Percentiles rank a stretch among this genome's conserved stretches.
phyloP scores from a whole-genome alignment of 768 basidiomycete species.

The Agaricus blazei region DNA sequence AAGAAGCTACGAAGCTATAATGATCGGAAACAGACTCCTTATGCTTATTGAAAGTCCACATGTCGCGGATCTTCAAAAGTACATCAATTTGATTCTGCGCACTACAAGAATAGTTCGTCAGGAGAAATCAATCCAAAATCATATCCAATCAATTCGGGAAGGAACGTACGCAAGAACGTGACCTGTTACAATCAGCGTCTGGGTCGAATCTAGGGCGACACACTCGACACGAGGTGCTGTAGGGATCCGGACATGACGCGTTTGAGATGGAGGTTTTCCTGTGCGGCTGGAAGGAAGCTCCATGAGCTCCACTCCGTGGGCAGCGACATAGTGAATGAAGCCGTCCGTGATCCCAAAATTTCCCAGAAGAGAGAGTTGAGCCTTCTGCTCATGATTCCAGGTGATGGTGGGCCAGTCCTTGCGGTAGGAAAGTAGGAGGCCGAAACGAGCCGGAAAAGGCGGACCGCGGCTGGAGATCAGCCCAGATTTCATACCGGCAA shows the following conservation, averaged over 20 bases:
- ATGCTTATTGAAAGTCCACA: conserved; percentile 54
- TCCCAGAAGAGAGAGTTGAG: conserved; percentile 30
- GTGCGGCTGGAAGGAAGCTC: conserved; percentile 48
- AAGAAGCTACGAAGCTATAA: conserved; percentile 8
- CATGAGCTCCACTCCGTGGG: conserved; percentile 37
- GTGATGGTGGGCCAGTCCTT: conserved; percentile 43
- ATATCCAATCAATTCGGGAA: neutral
- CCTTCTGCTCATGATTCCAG: conserved; percentile 44
- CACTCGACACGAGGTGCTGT: conserved; percentile 37
- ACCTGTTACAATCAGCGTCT: conserved; percentile 39
- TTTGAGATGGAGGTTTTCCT: conserved; percentile 35
- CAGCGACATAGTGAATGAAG: conserved; percentile 40
- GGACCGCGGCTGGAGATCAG: conserved; percentile 31
- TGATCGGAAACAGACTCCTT: conserved; percentile 9
- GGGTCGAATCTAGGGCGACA: conserved; percentile 39
- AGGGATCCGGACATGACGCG: conserved; percentile 40
- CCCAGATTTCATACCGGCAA: conserved; percentile 48
- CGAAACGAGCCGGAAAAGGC: conserved; percentile 36
- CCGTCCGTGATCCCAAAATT: conserved; percentile 34
- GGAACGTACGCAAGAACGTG: conserved; percentile 34
- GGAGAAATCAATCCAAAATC: neutral
- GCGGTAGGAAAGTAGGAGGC: conserved; percentile 40
- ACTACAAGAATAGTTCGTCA: conserved; percentile 19
- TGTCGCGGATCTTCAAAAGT: conserved; percentile 48
- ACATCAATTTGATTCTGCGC: conserved; percentile 36